Conservation (phyloP, 768 basidiomycete species). For the Suillus spraguei region DNA sequence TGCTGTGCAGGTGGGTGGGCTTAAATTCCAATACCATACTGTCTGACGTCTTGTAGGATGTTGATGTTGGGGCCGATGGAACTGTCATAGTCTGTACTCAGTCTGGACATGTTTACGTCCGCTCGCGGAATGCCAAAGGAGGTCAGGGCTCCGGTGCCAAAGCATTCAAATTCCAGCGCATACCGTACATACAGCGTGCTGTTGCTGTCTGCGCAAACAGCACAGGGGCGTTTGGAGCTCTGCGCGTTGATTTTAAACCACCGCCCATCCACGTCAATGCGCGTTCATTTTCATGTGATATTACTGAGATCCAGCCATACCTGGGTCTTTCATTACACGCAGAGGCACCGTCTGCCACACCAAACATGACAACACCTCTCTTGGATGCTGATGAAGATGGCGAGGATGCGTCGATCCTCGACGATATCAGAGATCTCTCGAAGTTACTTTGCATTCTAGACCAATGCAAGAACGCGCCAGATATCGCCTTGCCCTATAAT, state of each 20-base stretch:
- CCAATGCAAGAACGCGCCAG: conserved; percentile 14
- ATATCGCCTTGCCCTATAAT: conserved; percentile 42
- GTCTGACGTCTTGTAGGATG: conserved; percentile 57
- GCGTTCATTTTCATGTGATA: conserved; percentile 61
- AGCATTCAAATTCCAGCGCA: conserved; percentile 74
- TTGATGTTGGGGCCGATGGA: conserved; percentile 86
- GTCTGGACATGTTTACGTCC: conserved; percentile 92
- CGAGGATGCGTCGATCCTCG: conserved; percentile 38
- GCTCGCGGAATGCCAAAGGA: conserved; percentile 53
- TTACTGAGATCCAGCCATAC: conserved; percentile 70
- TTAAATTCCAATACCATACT: conserved; percentile 4
- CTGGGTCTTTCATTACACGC: conserved; percentile 17
- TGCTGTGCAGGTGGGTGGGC: conserved; percentile 63
- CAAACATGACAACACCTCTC: background rate
- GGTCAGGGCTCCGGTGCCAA: conserved; percentile 38
- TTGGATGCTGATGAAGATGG: conserved; percentile 37
- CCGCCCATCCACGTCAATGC: conserved; percentile 57
- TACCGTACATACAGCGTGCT: conserved; percentile 85
- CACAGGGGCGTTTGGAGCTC: conserved; percentile 86
- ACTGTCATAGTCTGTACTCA: conserved; percentile 90
- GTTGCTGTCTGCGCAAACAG: conserved; percentile 82
- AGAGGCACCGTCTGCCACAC: background rate
- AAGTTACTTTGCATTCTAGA: conserved; percentile 22
- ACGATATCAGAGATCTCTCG: conserved; percentile 37
- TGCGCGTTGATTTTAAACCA: conserved; percentile 72